Percentiles rank a stretch among this genome's conserved stretches.
phyloP scores from a whole-genome alignment of 441 rosid species.

The Francoa sonchifolia region DNA sequence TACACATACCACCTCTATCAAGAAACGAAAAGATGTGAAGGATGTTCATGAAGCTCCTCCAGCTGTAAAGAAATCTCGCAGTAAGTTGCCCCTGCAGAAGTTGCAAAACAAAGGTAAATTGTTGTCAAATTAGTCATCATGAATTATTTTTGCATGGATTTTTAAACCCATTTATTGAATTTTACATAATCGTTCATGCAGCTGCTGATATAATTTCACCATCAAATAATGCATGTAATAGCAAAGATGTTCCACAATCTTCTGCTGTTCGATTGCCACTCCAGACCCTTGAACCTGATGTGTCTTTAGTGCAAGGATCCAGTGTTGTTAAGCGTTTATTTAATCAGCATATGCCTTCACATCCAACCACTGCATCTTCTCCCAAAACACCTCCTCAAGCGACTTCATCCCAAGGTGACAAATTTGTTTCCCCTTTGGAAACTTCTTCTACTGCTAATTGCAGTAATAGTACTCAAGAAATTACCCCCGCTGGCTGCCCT shows the following conservation, averaged over 20 bases:
- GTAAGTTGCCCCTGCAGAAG: slow-evolving; percentile 17
- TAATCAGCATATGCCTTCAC: slow-evolving; percentile 24
- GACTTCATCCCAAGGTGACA: slow-evolving; percentile 27
- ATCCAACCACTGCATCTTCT: slow-evolving; percentile 32
- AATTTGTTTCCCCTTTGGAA: slow-evolving; percentile 23
- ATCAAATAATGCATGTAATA: slow-evolving; percentile 12
- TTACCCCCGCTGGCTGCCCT: slow-evolving; percentile 56
- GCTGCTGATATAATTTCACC: slow-evolving; percentile 11
- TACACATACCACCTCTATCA: slow-evolving; percentile 22
- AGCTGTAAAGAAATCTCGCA: slow-evolving; percentile 39
- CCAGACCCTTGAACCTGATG: slow-evolving; percentile 10
- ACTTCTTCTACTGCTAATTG: slow-evolving; percentile 19
- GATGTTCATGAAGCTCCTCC: slow-evolving; percentile 24
- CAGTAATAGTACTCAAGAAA: slow-evolving; percentile 29
- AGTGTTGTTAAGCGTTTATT: slow-evolving; percentile 58
- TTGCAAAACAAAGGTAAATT: slow-evolving; percentile 27
- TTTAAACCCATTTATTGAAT: background rate
- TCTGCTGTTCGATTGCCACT: slow-evolving; percentile 15
- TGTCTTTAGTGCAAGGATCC: slow-evolving; percentile 23
- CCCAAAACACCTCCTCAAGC: slow-evolving; percentile 57
- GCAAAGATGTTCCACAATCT: slow-evolving; percentile 16
- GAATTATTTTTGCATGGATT: background rate
- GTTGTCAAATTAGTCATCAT: background rate
- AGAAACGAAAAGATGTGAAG: slow-evolving; percentile 38
- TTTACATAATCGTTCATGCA: slow-evolving; percentile 7